Evolutionary conservation across 75 land plant genomes (phyloP).

Genomic region (Larix kaempferi): DNA sequence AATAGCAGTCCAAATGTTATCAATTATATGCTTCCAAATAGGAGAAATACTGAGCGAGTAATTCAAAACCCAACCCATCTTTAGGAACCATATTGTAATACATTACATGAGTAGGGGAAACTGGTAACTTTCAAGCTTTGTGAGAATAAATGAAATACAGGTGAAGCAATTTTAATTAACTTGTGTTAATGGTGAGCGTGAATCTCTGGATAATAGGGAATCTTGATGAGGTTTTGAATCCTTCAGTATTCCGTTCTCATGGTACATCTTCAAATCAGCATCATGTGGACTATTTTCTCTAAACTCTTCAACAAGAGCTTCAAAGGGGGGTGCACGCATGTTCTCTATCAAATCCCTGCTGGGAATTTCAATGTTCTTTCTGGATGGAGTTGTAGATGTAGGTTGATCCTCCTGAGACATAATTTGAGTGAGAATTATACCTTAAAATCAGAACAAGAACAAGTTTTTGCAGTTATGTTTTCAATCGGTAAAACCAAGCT

Average conservation of each 20-base stretch:
- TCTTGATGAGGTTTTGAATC: conserved; percentile 2
- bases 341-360: conserved; percentile 57
- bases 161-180: neutral
- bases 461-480: neutral
- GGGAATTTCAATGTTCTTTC: conserved; percentile 63
- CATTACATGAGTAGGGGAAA: neutral
- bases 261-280: neutral
- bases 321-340: conserved; percentile 72
- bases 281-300: conserved; percentile 53
- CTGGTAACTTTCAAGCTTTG: neutral
- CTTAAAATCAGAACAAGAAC: neutral
- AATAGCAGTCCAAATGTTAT: neutral
- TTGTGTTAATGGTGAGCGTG: conserved; percentile 1
- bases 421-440: neutral
- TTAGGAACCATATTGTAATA: neutral
- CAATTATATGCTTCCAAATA: neutral
- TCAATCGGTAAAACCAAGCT: neutral
- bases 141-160: conserved; percentile 1
- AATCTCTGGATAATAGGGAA: neutral
- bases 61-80: neutral
- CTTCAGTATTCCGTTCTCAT: neutral
- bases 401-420: conserved; percentile 71
- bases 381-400: conserved; percentile 65
- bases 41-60: neutral
- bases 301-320: conserved; percentile 65